Conservation (phyloP, 768 basidiomycete species). For the Cystobasidium tubakii region DNA sequence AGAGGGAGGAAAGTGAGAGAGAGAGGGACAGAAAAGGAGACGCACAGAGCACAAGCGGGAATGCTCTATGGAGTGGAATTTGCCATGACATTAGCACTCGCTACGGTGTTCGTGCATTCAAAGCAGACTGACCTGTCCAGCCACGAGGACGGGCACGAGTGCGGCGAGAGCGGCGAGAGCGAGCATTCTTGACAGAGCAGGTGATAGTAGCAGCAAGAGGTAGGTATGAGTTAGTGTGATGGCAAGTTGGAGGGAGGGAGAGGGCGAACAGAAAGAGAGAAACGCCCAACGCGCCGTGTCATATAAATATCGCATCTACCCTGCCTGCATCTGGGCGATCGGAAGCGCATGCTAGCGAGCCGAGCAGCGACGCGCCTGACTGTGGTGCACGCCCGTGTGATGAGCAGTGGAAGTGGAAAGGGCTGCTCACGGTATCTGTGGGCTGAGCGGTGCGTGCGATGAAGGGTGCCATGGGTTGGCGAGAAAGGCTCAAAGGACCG, state of each 20-base stretch:
- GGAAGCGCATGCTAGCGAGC: neutral
- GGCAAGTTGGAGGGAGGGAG: neutral
- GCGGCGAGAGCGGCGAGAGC: slow-evolving; percentile 31
- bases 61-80: neutral
- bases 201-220: neutral
- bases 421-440: too few relatives aligned
- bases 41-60: slow-evolving; percentile 30
- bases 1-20: neutral
- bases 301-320: neutral
- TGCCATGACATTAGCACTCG: too few relatives aligned
- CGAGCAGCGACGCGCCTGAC: too few relatives aligned
- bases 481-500: too few relatives aligned
- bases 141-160: slow-evolving; percentile 20
- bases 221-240: neutral
- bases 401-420: too few relatives aligned
- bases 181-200: too few relatives aligned
- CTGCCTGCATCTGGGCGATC: neutral
- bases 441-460: too few relatives aligned
- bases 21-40: neutral
- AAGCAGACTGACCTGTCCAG: slow-evolving; percentile 19
- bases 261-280: neutral
- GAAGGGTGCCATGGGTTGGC: too few relatives aligned
- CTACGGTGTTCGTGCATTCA: too few relatives aligned
- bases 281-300: neutral
- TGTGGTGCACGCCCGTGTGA: too few relatives aligned